Conservation (phyloP, 805 yeast species). For the Yarrowia deformans region DNA sequence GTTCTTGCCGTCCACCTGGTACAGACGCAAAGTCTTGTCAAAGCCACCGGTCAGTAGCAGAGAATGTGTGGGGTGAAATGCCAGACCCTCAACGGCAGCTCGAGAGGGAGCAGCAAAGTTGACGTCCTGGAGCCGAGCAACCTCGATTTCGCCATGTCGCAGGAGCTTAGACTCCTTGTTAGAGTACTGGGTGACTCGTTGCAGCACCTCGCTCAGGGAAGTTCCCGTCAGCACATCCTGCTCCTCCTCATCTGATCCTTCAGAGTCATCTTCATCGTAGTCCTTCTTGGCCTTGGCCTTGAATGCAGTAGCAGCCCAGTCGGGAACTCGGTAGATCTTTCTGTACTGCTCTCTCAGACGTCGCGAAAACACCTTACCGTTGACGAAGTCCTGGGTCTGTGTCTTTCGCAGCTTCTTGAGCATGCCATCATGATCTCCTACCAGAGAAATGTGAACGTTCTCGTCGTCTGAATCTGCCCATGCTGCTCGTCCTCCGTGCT, state of each 20-base stretch:
- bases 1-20: slow-evolving; percentile 85
- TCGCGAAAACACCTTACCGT: slow-evolving; percentile 65
- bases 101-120: slow-evolving; percentile 71
- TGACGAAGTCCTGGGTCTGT: slow-evolving; percentile 60
- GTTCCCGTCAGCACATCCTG: slow-evolving; percentile 48
- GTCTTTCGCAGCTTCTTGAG: slow-evolving; percentile 73
- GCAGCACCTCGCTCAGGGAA: slow-evolving; percentile 49
- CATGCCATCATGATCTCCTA: slow-evolving; percentile 57
- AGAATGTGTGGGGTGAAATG: slow-evolving; percentile 87
- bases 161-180: slow-evolving; percentile 59
- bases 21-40: slow-evolving; percentile 85
- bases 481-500: slow-evolving; percentile 56
- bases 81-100: slow-evolving; percentile 82
- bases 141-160: slow-evolving; percentile 74
- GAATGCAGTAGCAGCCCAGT: slow-evolving; percentile 66
- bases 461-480: slow-evolving; percentile 97
- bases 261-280: slow-evolving; percentile 46
- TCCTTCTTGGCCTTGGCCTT: slow-evolving; percentile 49
- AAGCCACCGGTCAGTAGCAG: slow-evolving; percentile 89
- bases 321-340: slow-evolving; percentile 80
- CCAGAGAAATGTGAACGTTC: slow-evolving; percentile 64
- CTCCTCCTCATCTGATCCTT: slow-evolving; percentile 45
- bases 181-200: slow-evolving; percentile 47
- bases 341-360: slow-evolving; percentile 76
- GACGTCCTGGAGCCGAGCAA: slow-evolving; percentile 86